phyloP scores from a whole-genome alignment of 306 rosid genomes.

The Quercus berberidifolia region DNA sequence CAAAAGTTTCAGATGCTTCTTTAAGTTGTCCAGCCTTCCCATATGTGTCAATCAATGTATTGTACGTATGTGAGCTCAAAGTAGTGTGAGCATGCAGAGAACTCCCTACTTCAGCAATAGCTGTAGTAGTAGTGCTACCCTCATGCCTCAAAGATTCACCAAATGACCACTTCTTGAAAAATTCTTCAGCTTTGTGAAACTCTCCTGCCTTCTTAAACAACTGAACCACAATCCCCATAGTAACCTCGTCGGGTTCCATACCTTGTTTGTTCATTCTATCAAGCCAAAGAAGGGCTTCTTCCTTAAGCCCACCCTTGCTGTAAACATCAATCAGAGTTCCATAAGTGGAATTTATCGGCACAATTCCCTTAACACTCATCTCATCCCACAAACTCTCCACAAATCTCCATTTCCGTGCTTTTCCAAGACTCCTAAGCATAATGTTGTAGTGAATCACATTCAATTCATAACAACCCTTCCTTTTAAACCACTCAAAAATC shows the following conservation, averaged over 20 bases:
- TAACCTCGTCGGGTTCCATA: conserved; percentile 90
- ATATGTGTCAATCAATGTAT: conserved; percentile 61
- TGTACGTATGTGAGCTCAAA: conserved; percentile 61
- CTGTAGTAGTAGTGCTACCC: not conserved
- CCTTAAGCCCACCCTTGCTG: conserved; percentile 70
- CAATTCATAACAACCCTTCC: conserved; percentile 56
- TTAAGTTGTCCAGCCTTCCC: conserved; percentile 70
- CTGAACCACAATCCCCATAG: conserved; percentile 88
- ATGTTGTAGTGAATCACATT: conserved; percentile 83
- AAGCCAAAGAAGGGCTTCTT: conserved; percentile 75
- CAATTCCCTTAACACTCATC: conserved; percentile 57
- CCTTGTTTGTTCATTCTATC: conserved; percentile 68
- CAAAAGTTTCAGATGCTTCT: conserved; percentile 59
- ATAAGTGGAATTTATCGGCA: conserved; percentile 68
- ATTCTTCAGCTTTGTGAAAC: conserved; percentile 71
- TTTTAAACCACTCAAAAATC: conserved; percentile 71
- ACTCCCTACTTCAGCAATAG: conserved; percentile 19
- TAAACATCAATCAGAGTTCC: conserved; percentile 90
- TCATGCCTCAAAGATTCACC: conserved; percentile 28
- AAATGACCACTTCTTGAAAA: conserved; percentile 69
- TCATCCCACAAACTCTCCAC: conserved; percentile 65
- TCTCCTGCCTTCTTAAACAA: conserved; percentile 84
- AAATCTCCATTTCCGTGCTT: conserved; percentile 50
- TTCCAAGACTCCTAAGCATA: conserved; percentile 57
- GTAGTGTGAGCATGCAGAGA: conserved; percentile 15